phyloP scores from a whole-genome alignment of 1,139 yeast species.

The Candida buenavistaensis region DNA sequence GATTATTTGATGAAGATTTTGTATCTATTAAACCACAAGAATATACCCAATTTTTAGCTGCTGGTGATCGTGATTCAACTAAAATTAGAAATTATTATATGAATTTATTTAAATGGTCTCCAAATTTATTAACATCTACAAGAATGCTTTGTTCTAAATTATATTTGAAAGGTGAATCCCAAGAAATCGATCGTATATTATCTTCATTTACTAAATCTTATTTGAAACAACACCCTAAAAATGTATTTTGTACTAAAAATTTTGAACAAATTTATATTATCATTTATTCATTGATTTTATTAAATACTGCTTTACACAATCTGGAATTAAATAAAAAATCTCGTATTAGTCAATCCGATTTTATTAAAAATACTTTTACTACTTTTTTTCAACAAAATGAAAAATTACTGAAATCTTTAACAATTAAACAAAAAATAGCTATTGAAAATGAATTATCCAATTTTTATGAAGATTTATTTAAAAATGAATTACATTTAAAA shows the following conservation, averaged over 20 bases:
- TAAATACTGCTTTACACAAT: conserved; percentile 71
- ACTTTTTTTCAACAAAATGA: conserved; percentile 43
- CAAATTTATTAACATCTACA: conserved; percentile 54
- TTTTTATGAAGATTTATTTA: conserved; percentile 42
- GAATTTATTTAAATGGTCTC: conserved; percentile 51
- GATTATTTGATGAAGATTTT: conserved; percentile 16
- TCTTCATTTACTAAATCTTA: conserved; percentile 72
- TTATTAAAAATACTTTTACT: conserved; percentile 55
- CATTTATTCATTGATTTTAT: conserved; percentile 68
- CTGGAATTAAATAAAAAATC: conserved; percentile 41
- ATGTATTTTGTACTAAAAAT: conserved; percentile 51
- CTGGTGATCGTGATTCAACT: conserved; percentile 41
- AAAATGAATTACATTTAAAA: conserved; percentile 43
- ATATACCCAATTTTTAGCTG: conserved; percentile 46
- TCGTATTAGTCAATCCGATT: conserved; percentile 48
- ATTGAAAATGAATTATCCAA: conserved; percentile 45
- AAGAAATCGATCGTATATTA: conserved; percentile 73
- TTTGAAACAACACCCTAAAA: conserved; percentile 51
- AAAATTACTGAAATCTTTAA: conserved; percentile 27
- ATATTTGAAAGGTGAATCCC: conserved; percentile 81
- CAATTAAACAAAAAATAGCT: conserved; percentile 40
- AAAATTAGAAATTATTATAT: conserved; percentile 45
- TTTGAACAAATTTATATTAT: conserved; percentile 70
- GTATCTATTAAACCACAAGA: conserved; percentile 48
- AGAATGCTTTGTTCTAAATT: conserved; percentile 62